Evolutionary conservation across 2,329 filamentous ascomycete genomes (phyloP).

Genomic region (Stemphylium beticola): DNA sequence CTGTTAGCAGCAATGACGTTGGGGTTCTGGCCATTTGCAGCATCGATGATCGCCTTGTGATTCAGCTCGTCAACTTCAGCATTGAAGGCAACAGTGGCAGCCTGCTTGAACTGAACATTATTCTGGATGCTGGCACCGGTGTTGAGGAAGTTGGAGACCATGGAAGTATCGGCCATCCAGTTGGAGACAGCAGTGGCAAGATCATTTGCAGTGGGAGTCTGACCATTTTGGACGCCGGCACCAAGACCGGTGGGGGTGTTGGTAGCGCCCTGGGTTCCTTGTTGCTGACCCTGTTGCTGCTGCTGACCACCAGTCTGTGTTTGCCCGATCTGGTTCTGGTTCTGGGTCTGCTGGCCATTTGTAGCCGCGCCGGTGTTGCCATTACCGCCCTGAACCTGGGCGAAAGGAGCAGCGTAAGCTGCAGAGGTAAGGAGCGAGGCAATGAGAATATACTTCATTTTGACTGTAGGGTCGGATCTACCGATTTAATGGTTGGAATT

Average conservation of each 20-base stretch:
- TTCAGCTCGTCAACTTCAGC: slow-evolving; percentile 49
- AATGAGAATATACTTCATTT: slow-evolving; percentile 47
- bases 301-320: neutral
- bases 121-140: slow-evolving; percentile 42
- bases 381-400: slow-evolving; percentile 22
- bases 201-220: slow-evolving; percentile 35
- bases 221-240: slow-evolving; percentile 26
- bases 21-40: slow-evolving; percentile 30
- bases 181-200: slow-evolving; percentile 46
- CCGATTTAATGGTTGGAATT: slow-evolving; percentile 21
- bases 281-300: too few relatives aligned
- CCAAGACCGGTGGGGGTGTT: slow-evolving; percentile 23
- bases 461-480: slow-evolving; percentile 30
- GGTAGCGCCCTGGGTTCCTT: neutral
- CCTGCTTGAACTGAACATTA: slow-evolving; percentile 45
- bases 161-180: slow-evolving; percentile 48
- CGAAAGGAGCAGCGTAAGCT: slow-evolving; percentile 39
- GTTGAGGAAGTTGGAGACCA: slow-evolving; percentile 49
- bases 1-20: slow-evolving; percentile 46
- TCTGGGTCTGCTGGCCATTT: neutral
- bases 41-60: slow-evolving; percentile 48
- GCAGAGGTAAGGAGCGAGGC: slow-evolving; percentile 42
- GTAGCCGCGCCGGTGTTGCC: neutral
- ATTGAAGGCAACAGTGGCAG: slow-evolving; percentile 46
- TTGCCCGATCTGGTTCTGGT: slow-evolving; percentile 7